Conservation (phyloP, 2,329 filamentous ascomycete species). For the Arthrobotrys iridis region DNA sequence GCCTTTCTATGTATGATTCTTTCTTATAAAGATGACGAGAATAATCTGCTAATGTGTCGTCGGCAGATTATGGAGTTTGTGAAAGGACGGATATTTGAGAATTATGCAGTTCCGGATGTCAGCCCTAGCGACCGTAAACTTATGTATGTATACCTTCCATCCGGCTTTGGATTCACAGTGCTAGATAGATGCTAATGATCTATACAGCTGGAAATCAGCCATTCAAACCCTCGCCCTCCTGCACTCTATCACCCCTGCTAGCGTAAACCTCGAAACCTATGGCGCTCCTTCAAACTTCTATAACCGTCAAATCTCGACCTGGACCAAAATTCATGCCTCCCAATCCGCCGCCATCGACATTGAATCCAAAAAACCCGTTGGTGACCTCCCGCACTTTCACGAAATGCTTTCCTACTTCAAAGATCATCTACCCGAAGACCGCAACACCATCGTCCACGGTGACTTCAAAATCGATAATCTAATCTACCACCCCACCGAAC, state of each 20-base stretch:
- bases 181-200: background rate
- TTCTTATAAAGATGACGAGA: background rate
- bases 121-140: slow-evolving; percentile 74
- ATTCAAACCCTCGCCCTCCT: slow-evolving; percentile 84
- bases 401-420: slow-evolving; percentile 69
- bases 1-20: slow-evolving; percentile 74
- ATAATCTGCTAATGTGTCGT: background rate
- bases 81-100: slow-evolving; percentile 91
- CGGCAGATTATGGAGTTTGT: slow-evolving; percentile 87
- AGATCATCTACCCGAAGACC: slow-evolving; percentile 76
- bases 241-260: slow-evolving; percentile 71
- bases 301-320: slow-evolving; percentile 83
- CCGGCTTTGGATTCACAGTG: too few species aligned
- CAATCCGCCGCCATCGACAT: slow-evolving; percentile 80
- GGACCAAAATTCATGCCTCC: slow-evolving; percentile 77
- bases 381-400: slow-evolving; percentile 82
- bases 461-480: slow-evolving; percentile 97
- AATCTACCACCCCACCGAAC: slow-evolving; percentile 87
- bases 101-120: slow-evolving; percentile 81
- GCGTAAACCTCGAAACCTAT: slow-evolving; percentile 75
- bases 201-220: slow-evolving; percentile 76
- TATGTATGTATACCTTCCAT: slow-evolving; percentile 68
- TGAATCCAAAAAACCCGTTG: slow-evolving; percentile 79
- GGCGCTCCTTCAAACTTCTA: slow-evolving; percentile 83
- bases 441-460: slow-evolving; percentile 84